Percentiles rank a stretch among this genome's conserved stretches.
These are phyloP conservation scores for Pseudogymnoascus sp. DNA, from an alignment of 2,329 filamentous ascomycete genomes.

Conservation along the genomic window DNA sequence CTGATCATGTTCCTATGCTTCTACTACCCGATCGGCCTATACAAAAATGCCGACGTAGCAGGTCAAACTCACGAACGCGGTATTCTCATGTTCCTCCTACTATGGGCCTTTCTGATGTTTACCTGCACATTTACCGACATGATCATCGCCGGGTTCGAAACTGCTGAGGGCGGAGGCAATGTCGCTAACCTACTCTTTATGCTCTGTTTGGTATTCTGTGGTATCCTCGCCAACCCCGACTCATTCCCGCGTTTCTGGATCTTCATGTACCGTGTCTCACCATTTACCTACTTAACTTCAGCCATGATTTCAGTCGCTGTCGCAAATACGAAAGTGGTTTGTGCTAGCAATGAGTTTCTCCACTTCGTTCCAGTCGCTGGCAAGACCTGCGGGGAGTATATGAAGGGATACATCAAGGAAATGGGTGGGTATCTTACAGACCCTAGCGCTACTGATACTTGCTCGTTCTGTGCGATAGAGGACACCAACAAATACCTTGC, in stretches of 20 bases:
- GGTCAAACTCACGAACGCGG: conserved; percentile 51
- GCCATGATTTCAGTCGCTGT: conserved; percentile 62
- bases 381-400: too few relatives aligned
- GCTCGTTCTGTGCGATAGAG: too few relatives aligned
- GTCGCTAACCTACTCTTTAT: conserved; percentile 48
- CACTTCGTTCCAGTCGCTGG: conserved; percentile 36
- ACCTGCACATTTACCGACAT: conserved; percentile 74
- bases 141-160: conserved; percentile 69
- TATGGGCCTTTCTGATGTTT: conserved; percentile 70
- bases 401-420: too few relatives aligned
- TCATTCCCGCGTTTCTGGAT: conserved; percentile 69
- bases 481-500: too few relatives aligned
- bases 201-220: conserved; percentile 42
- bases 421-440: too few relatives aligned
- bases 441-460: too few relatives aligned
- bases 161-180: conserved; percentile 70
- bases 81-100: conserved; percentile 70
- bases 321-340: conserved; percentile 58
- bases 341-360: conserved; percentile 63
- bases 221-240: conserved; percentile 56
- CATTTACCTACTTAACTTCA: conserved; percentile 71
- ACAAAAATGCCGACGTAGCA: conserved; percentile 52
- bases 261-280: conserved; percentile 76
- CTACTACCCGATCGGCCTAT: conserved; percentile 51
- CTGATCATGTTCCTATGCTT: conserved; percentile 44